These are phyloP conservation scores for Ophiognomonia clavigignenti-juglandacearum DNA, from an alignment of 2,329 filamentous ascomycete species.

Conservation along the genomic window DNA sequence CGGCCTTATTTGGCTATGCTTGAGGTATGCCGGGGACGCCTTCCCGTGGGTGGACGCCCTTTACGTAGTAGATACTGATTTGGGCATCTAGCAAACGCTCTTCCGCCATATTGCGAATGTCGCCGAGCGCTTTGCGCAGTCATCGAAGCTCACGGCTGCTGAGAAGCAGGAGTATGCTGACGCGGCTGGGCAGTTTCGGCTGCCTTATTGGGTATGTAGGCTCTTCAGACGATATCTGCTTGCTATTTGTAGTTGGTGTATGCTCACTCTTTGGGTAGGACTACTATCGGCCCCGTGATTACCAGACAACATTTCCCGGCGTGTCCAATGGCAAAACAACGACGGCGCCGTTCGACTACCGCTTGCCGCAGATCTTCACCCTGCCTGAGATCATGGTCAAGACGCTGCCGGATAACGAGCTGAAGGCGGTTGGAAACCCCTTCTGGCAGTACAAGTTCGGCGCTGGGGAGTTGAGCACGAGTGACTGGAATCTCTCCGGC, in stretches of 20 bases:
- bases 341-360: neutral
- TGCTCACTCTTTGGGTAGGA: too few relatives aligned
- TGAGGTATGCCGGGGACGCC: too few relatives aligned
- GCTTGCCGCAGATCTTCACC: neutral
- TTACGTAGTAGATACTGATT: too few relatives aligned
- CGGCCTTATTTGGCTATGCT: neutral
- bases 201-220: neutral
- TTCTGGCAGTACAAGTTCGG: slow-evolving; percentile 1
- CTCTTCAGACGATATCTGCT: too few relatives aligned
- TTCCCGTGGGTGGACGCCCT: too few relatives aligned
- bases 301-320: neutral
- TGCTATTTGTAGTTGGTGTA: too few relatives aligned
- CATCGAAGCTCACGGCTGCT: neutral
- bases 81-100: neutral
- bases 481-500: neutral
- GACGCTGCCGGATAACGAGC: neutral
- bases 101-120: neutral
- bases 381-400: neutral
- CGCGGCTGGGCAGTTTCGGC: neutral
- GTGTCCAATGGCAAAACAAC: neutral
- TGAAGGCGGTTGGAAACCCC: neutral
- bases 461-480: neutral
- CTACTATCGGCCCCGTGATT: neutral
- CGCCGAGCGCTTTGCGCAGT: neutral
- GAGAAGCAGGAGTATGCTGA: neutral